phyloP scores from a whole-genome alignment of 2,329 filamentous ascomycete genomes.

The Aspergillus udagawae region DNA sequence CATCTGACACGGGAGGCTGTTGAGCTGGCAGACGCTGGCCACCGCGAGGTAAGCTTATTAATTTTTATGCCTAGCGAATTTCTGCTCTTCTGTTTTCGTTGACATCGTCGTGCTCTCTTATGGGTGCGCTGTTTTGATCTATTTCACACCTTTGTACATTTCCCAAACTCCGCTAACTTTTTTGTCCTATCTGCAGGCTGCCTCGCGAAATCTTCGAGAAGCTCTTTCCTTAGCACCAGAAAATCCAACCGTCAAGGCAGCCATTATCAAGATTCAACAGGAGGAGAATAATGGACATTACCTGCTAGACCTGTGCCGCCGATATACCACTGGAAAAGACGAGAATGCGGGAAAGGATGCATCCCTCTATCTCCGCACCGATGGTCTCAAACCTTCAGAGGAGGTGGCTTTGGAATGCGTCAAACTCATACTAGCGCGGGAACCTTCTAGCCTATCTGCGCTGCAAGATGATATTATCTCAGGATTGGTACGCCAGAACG shows the following conservation, averaged over 20 bases:
- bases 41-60: conserved; percentile 39
- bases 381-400: conserved; percentile 41
- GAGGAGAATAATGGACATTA: conserved; percentile 41
- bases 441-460: conserved; percentile 32
- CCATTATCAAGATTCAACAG: conserved; percentile 43
- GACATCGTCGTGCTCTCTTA: not conserved
- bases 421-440: conserved; percentile 39
- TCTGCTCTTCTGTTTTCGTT: not conserved
- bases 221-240: conserved; percentile 46
- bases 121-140: conserved; percentile 1
- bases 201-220: conserved; percentile 46
- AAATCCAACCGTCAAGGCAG: conserved; percentile 42
- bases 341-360: conserved; percentile 44
- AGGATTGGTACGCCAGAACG: conserved; percentile 42
- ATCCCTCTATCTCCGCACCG: conserved; percentile 38
- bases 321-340: conserved; percentile 40
- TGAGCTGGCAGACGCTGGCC: conserved; percentile 43
- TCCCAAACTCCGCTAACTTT: conserved; percentile 8
- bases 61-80: not conserved
- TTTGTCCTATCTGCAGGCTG: conserved; percentile 33
- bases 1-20: conserved; percentile 45
- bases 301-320: conserved; percentile 42
- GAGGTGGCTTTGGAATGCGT: conserved; percentile 41
- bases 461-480: conserved; percentile 46
- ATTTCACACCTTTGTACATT: not conserved